Base-by-base conservation (phyloP, 228 moss, liverwort and hornwort species). In the Sphagnum magellanicum region DNA sequence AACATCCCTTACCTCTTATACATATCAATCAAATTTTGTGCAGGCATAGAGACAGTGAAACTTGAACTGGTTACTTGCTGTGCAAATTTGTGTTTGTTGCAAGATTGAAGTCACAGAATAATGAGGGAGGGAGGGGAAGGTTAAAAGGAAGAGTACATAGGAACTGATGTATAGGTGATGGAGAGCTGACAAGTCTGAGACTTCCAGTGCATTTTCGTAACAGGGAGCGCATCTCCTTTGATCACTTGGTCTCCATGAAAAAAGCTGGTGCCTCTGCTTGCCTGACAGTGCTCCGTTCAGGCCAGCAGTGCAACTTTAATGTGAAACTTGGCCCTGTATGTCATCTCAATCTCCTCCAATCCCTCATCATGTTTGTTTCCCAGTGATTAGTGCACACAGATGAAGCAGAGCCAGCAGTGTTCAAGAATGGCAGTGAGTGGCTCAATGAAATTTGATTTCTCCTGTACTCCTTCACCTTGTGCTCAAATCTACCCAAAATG, bases 171-270 rank as follows among this genome's bases (percentile, higher is more conserved):
- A 77, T 70, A 77, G 77, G 79, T 79, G 77, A 80, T 77, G 67
- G 69, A 76, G 81, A 80, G 77, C 88, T 92, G 88, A 95, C 90
- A 77, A 72, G 59, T 85, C 81, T 92, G 84, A 86, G 81, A 85
- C 71, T 67, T 79, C 85, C 92, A 95, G 95, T 92, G 79, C 95
- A 95, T 89, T 95, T 95, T 83, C 95, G 92, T 85, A 95, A 95
- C 89, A 95, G 95, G 89, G 95, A 95, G 89, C 90, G 95, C 67
- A 95, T 95, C 67, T 89, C 95, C 5, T 95, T 95, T 78, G 95
- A 95, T 76, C 95, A 95, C 90, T 79, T 95, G 72, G 90, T 95
- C 67, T 92, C 95, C 49, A 90, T 95, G 89, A 95, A 95, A 77
- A 90, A 90, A 71, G 92, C 92, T 74, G 95, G 95, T 74, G 90